phyloP scores from a whole-genome alignment of 441 rosid species.

The Gossypium trilobum region DNA sequence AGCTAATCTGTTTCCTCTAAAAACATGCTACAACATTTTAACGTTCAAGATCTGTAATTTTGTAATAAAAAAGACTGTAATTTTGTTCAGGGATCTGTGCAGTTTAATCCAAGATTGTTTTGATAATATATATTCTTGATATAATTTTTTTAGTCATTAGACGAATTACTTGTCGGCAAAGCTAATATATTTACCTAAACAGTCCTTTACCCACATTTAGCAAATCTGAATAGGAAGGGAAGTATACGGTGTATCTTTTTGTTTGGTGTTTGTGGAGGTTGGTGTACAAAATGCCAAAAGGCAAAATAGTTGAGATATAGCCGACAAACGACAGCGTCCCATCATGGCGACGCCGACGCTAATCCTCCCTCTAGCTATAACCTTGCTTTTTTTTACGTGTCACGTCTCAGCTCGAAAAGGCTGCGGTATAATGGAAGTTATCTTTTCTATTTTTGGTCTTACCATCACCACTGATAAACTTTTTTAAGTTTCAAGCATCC shows the following conservation, averaged over 20 bases:
- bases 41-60: too few species aligned
- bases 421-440: not conserved
- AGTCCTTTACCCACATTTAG: too few species aligned
- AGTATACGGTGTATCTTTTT: not conserved
- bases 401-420: not conserved
- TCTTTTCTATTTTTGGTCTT: not conserved
- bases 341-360: not conserved
- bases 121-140: too few species aligned
- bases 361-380: not conserved
- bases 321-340: not conserved
- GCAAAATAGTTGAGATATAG: not conserved
- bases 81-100: too few species aligned
- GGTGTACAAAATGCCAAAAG: not conserved
- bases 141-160: too few species aligned
- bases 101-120: too few species aligned
- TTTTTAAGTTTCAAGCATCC: not conserved
- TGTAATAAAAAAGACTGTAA: too few species aligned
- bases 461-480: not conserved
- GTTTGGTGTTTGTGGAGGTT: constrained; percentile 1
- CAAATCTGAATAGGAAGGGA: not conserved
- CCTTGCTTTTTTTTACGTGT: not conserved
- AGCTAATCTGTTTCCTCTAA: too few species aligned
- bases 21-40: too few species aligned
- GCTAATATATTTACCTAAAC: too few species aligned
- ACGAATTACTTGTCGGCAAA: too few species aligned